Conservation (phyloP, 768 basidiomycete species). For the Cystobasidium onofrii region DNA sequence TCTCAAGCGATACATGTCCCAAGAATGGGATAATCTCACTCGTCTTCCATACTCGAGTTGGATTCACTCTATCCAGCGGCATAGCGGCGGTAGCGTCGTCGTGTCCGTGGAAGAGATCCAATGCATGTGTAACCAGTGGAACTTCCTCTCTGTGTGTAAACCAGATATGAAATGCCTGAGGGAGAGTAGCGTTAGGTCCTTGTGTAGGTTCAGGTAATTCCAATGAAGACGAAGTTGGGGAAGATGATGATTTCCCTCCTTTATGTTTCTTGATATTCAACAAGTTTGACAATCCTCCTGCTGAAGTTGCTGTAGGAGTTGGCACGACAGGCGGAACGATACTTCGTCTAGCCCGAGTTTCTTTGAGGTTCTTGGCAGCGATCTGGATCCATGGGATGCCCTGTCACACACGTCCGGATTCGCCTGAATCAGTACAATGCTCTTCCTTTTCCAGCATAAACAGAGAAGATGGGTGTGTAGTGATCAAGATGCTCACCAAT, state of each 20-base stretch:
- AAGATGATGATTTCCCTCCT: not conserved
- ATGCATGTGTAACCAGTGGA: constrained; percentile 46
- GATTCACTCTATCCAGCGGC: constrained; percentile 34
- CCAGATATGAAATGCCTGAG: constrained; percentile 47
- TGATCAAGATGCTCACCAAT: constrained; percentile 31
- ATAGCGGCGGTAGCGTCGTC: constrained; percentile 12
- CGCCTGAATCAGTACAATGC: too few species aligned
- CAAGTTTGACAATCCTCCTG: not conserved
- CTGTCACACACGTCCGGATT: too few species aligned
- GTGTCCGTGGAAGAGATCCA: constrained; percentile 47
- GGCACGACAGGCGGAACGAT: constrained; percentile 2
- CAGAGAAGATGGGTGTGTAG: too few species aligned
- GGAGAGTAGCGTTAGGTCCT: constrained; percentile 48
- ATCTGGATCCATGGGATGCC: constrained; percentile 28
- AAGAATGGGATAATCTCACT: constrained; percentile 48
- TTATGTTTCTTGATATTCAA: not conserved
- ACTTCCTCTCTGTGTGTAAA: constrained; percentile 50
- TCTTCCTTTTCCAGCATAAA: too few species aligned
- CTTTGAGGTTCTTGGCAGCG: constrained; percentile 14
- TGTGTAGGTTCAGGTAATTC: constrained; percentile 44
- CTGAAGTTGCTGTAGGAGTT: constrained; percentile 16
- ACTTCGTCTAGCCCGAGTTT: constrained; percentile 33
- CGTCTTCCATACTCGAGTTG: constrained; percentile 46
- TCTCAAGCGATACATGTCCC: constrained; percentile 48
- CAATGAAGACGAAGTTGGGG: not conserved